Conservation (phyloP, 2,329 filamentous ascomycete species). For the Alternaria triticina region DNA sequence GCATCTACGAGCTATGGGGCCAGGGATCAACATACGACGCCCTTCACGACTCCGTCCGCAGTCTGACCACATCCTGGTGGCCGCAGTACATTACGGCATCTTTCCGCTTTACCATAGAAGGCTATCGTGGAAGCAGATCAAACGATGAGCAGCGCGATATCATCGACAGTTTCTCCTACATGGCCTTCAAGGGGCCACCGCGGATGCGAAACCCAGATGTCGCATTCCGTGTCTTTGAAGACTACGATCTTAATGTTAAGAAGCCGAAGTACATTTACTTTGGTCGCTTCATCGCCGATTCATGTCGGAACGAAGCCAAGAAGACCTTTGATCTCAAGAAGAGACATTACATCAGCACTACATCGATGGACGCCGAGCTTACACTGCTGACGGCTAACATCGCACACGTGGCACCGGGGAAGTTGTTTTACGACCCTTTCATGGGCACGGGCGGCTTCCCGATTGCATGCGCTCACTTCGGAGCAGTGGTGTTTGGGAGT, state of each 20-base stretch:
- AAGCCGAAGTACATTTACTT: constrained; percentile 69
- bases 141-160: constrained; percentile 70
- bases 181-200: constrained; percentile 80
- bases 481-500: constrained; percentile 80
- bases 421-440: constrained; percentile 92
- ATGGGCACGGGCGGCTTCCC: constrained; percentile 94
- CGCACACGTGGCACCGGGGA: constrained; percentile 79
- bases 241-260: constrained; percentile 68
- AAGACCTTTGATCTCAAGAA: constrained; percentile 89
- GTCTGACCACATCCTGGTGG: constrained; percentile 70
- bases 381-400: constrained; percentile 92
- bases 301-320: constrained; percentile 69
- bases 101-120: constrained; percentile 86
- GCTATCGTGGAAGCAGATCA: constrained; percentile 76
- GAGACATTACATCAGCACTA: constrained; percentile 90
- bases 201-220: constrained; percentile 71
- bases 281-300: constrained; percentile 72
- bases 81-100: constrained; percentile 65
- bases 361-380: constrained; percentile 95
- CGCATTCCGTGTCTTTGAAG: constrained; percentile 81
- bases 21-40: constrained; percentile 68
- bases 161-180: constrained; percentile 81
- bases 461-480: constrained; percentile 88
- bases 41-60: constrained; percentile 70
- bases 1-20: constrained; percentile 91